phyloP scores from a whole-genome alignment of 768 basidiomycete genomes.

The Galerina marginata region DNA sequence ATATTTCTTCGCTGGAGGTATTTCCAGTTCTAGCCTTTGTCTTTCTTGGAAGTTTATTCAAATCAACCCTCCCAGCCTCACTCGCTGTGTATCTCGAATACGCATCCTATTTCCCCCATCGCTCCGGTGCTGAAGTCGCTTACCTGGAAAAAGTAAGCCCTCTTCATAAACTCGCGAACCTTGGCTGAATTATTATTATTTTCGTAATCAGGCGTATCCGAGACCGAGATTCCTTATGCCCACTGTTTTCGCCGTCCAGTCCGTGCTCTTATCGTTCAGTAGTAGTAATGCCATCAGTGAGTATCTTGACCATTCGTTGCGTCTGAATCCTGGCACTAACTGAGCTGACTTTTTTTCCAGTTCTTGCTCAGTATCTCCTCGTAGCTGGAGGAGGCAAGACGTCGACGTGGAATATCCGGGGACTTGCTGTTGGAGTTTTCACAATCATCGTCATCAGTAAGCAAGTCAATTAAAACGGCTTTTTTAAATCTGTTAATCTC shows the following conservation, averaged over 20 bases:
- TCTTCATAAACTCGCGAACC: background rate
- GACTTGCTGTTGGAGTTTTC: constrained; percentile 39
- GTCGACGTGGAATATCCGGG: constrained; percentile 39
- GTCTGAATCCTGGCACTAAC: background rate
- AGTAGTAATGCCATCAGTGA: constrained; percentile 45
- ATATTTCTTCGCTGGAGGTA: constrained; percentile 40
- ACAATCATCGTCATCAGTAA: constrained; percentile 36
- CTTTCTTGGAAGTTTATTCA: background rate
- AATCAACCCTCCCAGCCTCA: constrained; percentile 25
- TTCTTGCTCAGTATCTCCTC: constrained; percentile 42
- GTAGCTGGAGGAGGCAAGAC: constrained; percentile 35
- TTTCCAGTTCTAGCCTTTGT: background rate
- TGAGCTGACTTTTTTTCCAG: constrained; percentile 17
- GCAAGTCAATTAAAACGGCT: constrained; percentile 8
- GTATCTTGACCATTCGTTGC: background rate
- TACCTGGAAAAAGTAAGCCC: constrained; percentile 46
- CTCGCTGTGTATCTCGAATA: constrained; percentile 49
- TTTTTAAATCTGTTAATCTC: background rate
- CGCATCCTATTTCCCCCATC: constrained; percentile 51
- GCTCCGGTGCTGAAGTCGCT: constrained; percentile 55
- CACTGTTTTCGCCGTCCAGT: constrained; percentile 47
- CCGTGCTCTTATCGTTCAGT: constrained; percentile 41
- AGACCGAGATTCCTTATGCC: constrained; percentile 48
- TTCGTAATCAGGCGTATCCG: constrained; percentile 47
- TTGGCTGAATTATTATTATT: background rate